Evolutionary conservation across 345 rosid genomes (phyloP).

Genomic region (Physaria fendleri): DNA sequence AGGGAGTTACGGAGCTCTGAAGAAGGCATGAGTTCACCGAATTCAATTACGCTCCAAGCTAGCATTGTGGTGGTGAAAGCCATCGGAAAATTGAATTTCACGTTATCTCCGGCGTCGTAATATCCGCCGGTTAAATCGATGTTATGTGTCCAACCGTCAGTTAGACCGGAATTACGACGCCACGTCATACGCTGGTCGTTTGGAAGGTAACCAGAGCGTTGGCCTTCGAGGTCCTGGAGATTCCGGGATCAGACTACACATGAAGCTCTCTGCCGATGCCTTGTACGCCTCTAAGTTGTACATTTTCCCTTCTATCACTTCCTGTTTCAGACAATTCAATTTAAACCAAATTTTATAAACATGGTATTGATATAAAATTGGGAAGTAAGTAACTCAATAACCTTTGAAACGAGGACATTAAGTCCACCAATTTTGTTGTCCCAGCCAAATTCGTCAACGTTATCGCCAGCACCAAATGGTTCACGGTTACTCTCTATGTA

Average conservation of each 20-base stretch:
- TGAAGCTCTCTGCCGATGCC: constrained; percentile 91
- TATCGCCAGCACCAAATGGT: constrained; percentile 9
- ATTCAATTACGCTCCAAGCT: constrained; percentile 86
- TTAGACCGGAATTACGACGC: constrained; percentile 68
- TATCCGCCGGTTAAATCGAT: constrained; percentile 81
- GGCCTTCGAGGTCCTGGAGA: constrained; percentile 81
- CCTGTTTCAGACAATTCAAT: constrained; percentile 36
- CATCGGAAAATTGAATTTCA: constrained; percentile 90
- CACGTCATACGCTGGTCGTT: constrained; percentile 58
- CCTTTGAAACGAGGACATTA: constrained; percentile 56
- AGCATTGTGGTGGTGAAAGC: constrained; percentile 89
- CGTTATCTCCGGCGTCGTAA: constrained; percentile 94
- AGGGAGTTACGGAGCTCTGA: constrained; percentile 50
- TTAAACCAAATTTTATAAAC: no score
- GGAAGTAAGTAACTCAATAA: no score
- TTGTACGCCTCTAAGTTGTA: constrained; percentile 67
- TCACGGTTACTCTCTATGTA: constrained; percentile 25
- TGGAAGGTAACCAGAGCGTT: constrained; percentile 80
- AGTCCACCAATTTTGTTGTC: constrained; percentile 67
- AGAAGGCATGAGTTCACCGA: constrained; percentile 74
- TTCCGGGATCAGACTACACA: constrained; percentile 79
- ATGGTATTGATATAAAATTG: no score
- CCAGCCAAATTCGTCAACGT: constrained; percentile 77
- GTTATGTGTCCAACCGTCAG: constrained; percentile 67
- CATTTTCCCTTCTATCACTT: constrained; percentile 58